A percentile compares a stretch with the other conserved stretches of the same genome.
Conservation (phyloP, 1,139 yeast genomes). For the Trichomonascaceae sp. region DNA sequence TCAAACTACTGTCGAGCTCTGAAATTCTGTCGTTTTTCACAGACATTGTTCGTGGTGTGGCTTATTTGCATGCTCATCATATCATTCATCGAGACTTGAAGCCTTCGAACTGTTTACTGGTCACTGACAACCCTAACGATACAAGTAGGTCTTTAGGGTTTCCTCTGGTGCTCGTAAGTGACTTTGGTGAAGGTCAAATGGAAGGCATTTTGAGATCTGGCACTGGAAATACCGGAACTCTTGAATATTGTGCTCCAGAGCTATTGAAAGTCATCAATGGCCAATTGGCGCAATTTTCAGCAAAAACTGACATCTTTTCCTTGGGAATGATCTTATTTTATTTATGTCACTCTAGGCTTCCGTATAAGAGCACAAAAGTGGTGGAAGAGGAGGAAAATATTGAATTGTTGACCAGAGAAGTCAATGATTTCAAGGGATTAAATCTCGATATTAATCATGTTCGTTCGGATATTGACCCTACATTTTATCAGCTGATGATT, state of each 20-base stretch:
- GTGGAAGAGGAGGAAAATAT: constrained; percentile 25
- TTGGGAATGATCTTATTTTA: constrained; percentile 75
- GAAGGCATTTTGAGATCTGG: constrained; percentile 53
- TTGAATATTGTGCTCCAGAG: constrained; percentile 86
- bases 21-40: constrained; percentile 61
- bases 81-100: constrained; percentile 82
- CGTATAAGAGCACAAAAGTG: constrained; percentile 41
- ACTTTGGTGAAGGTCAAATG: constrained; percentile 83
- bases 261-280: constrained; percentile 39
- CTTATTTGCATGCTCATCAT: constrained; percentile 64
- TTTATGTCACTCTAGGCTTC: constrained; percentile 63
- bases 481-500: constrained; percentile 37
- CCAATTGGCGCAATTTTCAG: constrained; percentile 49
- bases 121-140: constrained; percentile 14
- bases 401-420: constrained; percentile 38
- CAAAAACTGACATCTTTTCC: constrained; percentile 72
- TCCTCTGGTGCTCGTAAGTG: constrained; percentile 74
- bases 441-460: constrained; percentile 20
- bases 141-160: constrained; percentile 30
- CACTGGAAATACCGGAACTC: constrained; percentile 78
- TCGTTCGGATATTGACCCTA: constrained; percentile 36
- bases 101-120: constrained; percentile 74
- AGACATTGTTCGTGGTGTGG: constrained; percentile 65
- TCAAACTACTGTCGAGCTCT: constrained; percentile 26
- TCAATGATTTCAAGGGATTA: constrained; percentile 34